Conservation (phyloP, 495 filamentous ascomycete species). For the Monascus purpureus region DNA sequence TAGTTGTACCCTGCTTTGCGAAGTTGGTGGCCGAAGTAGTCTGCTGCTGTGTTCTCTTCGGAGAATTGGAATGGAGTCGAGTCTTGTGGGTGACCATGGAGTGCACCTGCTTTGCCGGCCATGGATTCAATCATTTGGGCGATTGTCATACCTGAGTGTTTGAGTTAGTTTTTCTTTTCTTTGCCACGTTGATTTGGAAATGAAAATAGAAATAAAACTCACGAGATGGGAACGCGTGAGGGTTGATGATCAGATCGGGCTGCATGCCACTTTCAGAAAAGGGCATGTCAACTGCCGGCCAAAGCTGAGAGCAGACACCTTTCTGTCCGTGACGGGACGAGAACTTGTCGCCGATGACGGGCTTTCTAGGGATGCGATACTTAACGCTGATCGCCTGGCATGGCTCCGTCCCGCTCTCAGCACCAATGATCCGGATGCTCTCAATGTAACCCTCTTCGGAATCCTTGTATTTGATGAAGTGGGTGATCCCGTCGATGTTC, state of each 20-base stretch:
- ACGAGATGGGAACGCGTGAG: slow-evolving; percentile 98
- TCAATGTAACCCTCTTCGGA: slow-evolving; percentile 76
- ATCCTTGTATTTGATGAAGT: slow-evolving; percentile 86
- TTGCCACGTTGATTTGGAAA: too few relatives aligned
- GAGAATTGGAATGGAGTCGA: slow-evolving; percentile 89
- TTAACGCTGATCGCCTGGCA: slow-evolving; percentile 80
- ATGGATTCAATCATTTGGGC: slow-evolving; percentile 98
- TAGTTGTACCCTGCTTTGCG: slow-evolving; percentile 93
- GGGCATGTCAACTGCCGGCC: slow-evolving; percentile 88
- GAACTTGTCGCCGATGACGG: slow-evolving; percentile 70
- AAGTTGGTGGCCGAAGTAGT: slow-evolving; percentile 93
- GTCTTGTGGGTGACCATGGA: slow-evolving; percentile 91
- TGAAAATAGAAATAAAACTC: slow-evolving; percentile 16
- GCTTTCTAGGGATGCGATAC: slow-evolving; percentile 76
- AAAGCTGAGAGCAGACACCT: slow-evolving; percentile 85
- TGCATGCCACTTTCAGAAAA: slow-evolving; percentile 96
- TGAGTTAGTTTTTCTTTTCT: slow-evolving; percentile 9
- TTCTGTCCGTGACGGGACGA: slow-evolving; percentile 46
- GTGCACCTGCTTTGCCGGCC: slow-evolving; percentile 83
- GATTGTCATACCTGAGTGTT: slow-evolving; percentile 67
- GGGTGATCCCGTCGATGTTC: slow-evolving; percentile 66
- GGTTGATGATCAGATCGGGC: slow-evolving; percentile 97
- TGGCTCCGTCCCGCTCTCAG: slow-evolving; percentile 65
- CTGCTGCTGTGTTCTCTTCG: slow-evolving; percentile 78
- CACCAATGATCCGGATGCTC: slow-evolving; percentile 80